Evolutionary conservation across 345 rosid species (phyloP), one percentile per base, ranked within the genome.

Genomic region (Eucalyptus shirleyi): DNA sequence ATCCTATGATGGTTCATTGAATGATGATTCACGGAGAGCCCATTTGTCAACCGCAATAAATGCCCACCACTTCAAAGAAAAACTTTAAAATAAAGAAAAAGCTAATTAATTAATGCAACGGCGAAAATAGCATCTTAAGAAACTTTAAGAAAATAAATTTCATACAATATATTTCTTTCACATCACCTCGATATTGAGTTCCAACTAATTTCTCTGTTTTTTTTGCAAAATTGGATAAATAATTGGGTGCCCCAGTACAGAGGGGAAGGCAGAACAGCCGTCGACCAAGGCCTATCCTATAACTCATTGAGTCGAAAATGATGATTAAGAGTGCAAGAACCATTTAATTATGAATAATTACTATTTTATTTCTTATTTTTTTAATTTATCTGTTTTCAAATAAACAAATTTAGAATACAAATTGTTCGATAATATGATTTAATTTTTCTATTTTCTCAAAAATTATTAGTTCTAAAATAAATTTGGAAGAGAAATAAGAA

Each of bases 201-300:
- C 23, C 9, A 17, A 34, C 2, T 69, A 69, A 69, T 69, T 69
- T 32, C 44, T 0, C n/a, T 11, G 0, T 47, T 4, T 65, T 67
- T 34, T 69, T 69, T 32, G 1, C 1, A 3, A 67, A 9, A 67
- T 67, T 32, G 2, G 42, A 32, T 67, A 5, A 32, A n/a, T 67
- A 67, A 67, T 32, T 67, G 19, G 65, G n/a, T 28, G 8, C 0
- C 7, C 0, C 7, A 1, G 0, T 11, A 26, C 12, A 28, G 15
- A 12, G 32, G 69, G 32, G 32, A 12, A 60, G 69, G 8, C 15
- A 60, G 0, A 60, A 60, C 0, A 53, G 5, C 5, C 1, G 1
- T 19, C 9, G 2, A 0, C 0, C 56, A 0, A 53, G 56, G 10
- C 4, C 30, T 56, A 23, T 56, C 24, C 0, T 24, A 56, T 53